These are phyloP conservation scores for Cantharellus anzutake DNA, from an alignment of 768 basidiomycete species.

Conservation along the genomic window DNA sequence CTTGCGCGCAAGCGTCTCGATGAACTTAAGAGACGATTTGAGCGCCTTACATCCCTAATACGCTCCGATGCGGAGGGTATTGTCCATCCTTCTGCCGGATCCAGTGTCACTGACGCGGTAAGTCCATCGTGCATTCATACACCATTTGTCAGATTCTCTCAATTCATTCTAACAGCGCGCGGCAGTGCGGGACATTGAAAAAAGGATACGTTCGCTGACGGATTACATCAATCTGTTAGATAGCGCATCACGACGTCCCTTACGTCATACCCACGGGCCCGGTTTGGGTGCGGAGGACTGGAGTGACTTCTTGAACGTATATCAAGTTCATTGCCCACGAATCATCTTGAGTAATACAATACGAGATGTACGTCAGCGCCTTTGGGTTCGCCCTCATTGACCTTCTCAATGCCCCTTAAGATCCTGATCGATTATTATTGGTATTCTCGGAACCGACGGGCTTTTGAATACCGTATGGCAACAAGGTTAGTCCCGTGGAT, in stretches of 20 bases:
- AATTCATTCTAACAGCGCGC: too few relatives aligned
- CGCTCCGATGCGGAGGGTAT: too few relatives aligned
- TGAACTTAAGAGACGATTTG: slow-evolving; percentile 20
- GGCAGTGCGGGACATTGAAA: too few relatives aligned
- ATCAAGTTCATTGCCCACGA: slow-evolving; percentile 75
- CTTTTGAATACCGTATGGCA: slow-evolving; percentile 79
- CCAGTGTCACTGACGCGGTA: too few relatives aligned
- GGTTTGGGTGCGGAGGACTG: slow-evolving; percentile 37
- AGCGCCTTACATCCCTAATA: too few relatives aligned
- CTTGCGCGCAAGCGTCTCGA: slow-evolving; percentile 36
- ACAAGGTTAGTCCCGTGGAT: slow-evolving; percentile 34
- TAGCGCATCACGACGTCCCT: too few relatives aligned
- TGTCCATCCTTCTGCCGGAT: too few relatives aligned
- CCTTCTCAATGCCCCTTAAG: slow-evolving; percentile 21
- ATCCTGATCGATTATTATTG: slow-evolving; percentile 80
- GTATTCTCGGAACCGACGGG: slow-evolving; percentile 51
- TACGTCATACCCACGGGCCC: neutral
- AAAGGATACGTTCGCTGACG: neutral
- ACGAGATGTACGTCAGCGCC: slow-evolving; percentile 42
- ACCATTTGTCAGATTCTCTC: too few relatives aligned
- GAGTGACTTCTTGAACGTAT: slow-evolving; percentile 76
- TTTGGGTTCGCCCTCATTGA: neutral
- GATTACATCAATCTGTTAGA: neutral
- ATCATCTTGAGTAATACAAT: slow-evolving; percentile 57
- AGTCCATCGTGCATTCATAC: too few relatives aligned